Evolutionary conservation across 2,329 filamentous ascomycete genomes (phyloP).

Genomic region (Pseudogymnoascus sp.): DNA sequence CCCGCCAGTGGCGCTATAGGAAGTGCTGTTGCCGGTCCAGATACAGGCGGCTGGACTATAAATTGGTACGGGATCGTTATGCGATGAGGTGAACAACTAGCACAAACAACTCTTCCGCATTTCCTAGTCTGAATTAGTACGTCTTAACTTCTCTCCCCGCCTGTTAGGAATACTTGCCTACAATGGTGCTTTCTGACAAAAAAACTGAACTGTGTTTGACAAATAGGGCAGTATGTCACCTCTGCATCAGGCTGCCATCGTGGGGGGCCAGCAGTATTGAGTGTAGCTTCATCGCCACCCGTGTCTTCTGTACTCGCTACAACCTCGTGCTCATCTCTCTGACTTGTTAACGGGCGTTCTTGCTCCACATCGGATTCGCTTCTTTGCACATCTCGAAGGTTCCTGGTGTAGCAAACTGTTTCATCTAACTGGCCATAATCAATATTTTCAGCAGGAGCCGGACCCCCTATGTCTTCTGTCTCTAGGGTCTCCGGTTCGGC

Average conservation of each 20-base stretch:
- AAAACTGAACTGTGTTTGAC: slow-evolving; percentile 70
- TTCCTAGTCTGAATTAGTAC: slow-evolving; percentile 47
- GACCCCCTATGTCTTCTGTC: background rate
- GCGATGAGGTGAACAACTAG: slow-evolving; percentile 82
- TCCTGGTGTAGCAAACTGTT: background rate
- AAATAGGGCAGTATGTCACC: slow-evolving; percentile 79
- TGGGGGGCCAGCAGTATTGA: slow-evolving; percentile 51
- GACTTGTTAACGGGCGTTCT: background rate
- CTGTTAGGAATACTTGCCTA: slow-evolving; percentile 46
- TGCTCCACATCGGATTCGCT: background rate
- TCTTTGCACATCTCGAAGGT: background rate
- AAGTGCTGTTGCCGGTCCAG: slow-evolving; percentile 27
- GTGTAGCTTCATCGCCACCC: background rate
- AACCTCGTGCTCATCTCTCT: background rate
- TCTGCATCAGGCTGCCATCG: slow-evolving; percentile 86
- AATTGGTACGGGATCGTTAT: slow-evolving; percentile 93
- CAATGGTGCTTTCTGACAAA: slow-evolving; percentile 91
- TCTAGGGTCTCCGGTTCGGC: background rate
- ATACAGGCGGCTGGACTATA: slow-evolving; percentile 69
- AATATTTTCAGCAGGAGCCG: background rate
- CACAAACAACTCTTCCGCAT: slow-evolving; percentile 89
- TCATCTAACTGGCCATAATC: background rate
- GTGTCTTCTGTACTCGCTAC: background rate
- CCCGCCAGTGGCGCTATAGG: slow-evolving; percentile 11
- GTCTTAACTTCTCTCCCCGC: background rate